Evolutionary conservation across 352 stramenopile genomes (phyloP), one percentile per base, ranked within the genome.

Genomic region (Discostella stelligera): DNA sequence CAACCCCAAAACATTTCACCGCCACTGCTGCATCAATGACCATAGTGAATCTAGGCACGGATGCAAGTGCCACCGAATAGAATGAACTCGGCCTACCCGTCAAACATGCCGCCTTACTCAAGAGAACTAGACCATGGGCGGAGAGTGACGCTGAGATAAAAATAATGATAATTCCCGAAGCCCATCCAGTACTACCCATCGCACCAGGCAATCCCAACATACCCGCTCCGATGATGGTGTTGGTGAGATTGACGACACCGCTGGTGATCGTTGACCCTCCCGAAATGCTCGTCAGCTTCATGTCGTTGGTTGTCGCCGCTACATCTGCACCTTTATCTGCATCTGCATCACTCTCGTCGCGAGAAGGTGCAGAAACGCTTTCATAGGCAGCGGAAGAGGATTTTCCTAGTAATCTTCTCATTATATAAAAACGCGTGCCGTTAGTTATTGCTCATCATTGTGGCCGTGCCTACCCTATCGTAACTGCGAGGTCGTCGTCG

Each of bases 1-100:
- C 82, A 56, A 89, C 82, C 32, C 82, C 82, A 71, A 89, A 89
- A 52, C 82, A 89, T 32, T 89, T 89, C 27, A 89, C 62, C 14
- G 79, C 79, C 2, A 89, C 82, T 18, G 82, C 79, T 5, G 72
- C 52, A 80, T 89, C 82, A 48, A 89, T 87, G 2, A 87, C 44
- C 8, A 79, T 63, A 23, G 82, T 80, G 39, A 75, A 87, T 11
- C 61, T 69, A 10, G 82, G 82, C 21, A 84, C 62, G 21, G 82
- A 80, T 14, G 63, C 66, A 21, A 55, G 30, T 14, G 82, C 82
- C 14, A 89, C 79, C 13, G 82, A 81, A 72, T 86, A 86, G 70
- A 89, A 89, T 4, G 55, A 77, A 16, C 66, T 66, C 18, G 79
- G 71, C 11, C 75, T 54, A 21, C 67, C 63, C 13, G 55, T 71